Conservation (phyloP, 1,284 basidiomycete species). For the Chondrostereum purpureum region DNA sequence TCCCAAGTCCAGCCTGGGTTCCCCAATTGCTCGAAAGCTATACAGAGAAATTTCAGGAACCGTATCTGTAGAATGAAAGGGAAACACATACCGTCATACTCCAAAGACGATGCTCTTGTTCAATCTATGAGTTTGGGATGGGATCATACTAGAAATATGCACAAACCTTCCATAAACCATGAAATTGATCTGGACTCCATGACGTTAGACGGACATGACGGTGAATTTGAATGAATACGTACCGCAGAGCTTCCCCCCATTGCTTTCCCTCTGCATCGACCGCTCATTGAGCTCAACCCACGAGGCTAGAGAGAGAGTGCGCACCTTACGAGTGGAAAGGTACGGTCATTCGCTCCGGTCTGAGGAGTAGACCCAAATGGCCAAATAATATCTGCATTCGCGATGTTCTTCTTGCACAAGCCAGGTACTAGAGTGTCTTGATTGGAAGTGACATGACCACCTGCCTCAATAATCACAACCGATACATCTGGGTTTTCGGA, state of each 20-base stretch:
- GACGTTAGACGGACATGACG: not conserved
- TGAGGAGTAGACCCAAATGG: not conserved
- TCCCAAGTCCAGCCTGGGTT: constrained; percentile 18
- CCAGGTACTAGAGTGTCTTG: not conserved
- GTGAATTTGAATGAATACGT: not conserved
- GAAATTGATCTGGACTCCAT: not conserved
- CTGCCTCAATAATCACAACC: not conserved
- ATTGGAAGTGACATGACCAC: not conserved
- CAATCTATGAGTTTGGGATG: too few relatives aligned
- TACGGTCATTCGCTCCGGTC: not conserved
- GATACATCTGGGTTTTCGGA: not conserved
- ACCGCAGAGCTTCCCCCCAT: not conserved
- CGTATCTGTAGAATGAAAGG: too few relatives aligned
- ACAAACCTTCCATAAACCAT: not conserved
- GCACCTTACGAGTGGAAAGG: too few relatives aligned
- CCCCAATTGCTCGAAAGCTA: constrained; percentile 6
- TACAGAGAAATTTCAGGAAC: too few relatives aligned
- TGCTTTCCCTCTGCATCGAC: not conserved
- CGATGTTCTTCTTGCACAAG: not conserved
- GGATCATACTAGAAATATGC: too few relatives aligned
- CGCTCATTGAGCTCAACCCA: too few relatives aligned
- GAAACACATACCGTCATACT: constrained; percentile 7
- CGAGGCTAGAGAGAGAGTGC: too few relatives aligned
- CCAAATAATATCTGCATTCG: not conserved
- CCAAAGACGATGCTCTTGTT: constrained; percentile 4